Percentiles rank a stretch among this genome's conserved stretches.
Evolutionary conservation across 2,329 filamentous ascomycete species (phyloP).

Genomic region (Akanthomyces muscarius): DNA sequence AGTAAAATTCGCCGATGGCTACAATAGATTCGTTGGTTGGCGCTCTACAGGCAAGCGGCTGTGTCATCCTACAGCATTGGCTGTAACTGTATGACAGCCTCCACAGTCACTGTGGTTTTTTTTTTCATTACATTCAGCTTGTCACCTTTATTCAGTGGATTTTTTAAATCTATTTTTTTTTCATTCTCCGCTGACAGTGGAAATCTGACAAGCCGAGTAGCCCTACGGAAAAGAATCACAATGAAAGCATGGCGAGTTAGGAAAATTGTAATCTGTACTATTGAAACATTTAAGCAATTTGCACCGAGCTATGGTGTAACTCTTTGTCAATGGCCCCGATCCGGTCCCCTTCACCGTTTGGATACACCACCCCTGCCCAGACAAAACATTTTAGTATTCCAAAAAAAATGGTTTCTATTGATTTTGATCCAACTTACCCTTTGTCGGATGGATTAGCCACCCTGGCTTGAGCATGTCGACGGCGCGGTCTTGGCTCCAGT

Average conservation of each 20-base stretch:
- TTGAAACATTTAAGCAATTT: neutral
- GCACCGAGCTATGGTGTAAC: neutral
- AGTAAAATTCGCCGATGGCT: no score
- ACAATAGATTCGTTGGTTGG: no score
- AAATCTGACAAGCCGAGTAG: no score
- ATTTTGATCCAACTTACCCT: neutral
- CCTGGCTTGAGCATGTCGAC: conserved; percentile 13
- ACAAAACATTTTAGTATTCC: neutral
- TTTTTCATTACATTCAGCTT: neutral
- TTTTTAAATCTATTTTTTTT: neutral
- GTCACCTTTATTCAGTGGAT: neutral
- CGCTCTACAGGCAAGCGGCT: neutral
- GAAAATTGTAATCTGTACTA: no score
- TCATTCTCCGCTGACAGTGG: no score
- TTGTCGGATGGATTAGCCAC: conserved; percentile 15
- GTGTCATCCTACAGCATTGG: neutral
- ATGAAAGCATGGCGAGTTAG: neutral
- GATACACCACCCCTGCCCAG: conserved; percentile 1
- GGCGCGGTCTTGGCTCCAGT: conserved; percentile 11
- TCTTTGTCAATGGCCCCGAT: conserved; percentile 16
- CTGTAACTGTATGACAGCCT: neutral
- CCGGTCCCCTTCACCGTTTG: neutral
- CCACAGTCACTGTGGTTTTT: neutral
- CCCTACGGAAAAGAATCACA: no score
- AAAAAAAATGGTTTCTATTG: neutral